Conservation (phyloP, 106 monocot species). For the Triglochin maritima region DNA sequence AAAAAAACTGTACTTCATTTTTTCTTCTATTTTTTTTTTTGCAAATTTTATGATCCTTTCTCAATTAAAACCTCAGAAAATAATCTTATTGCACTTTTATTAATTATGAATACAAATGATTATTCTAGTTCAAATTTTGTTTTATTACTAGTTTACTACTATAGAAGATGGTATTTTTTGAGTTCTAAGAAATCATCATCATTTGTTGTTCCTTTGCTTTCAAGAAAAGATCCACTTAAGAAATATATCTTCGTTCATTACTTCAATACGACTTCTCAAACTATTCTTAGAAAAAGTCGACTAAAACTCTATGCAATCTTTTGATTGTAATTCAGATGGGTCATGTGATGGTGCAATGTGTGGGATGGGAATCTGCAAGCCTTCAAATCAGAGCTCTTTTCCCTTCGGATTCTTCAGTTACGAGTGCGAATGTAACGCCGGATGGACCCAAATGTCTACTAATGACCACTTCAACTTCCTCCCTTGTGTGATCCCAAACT, state of each 20-base stretch:
- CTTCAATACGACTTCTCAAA: background rate
- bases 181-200: background rate
- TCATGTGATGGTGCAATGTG: background rate
- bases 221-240: background rate
- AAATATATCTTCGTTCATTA: background rate
- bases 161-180: background rate
- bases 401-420: background rate
- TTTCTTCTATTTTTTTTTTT: too few species aligned
- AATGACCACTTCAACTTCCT: conserved; percentile 6
- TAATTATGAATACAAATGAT: background rate
- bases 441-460: background rate
- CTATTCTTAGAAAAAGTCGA: background rate
- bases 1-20: too few species aligned
- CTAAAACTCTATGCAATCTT: background rate
- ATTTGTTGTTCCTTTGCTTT: background rate
- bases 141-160: background rate
- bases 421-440: background rate
- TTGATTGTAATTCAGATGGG: background rate
- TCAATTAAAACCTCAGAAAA: background rate
- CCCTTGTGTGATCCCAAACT: conserved; percentile 13
- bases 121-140: background rate
- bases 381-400: background rate
- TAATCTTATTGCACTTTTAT: background rate
- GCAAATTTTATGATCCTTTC: too few species aligned
- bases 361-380: conserved; percentile 6